phyloP scores from a whole-genome alignment of 1,284 basidiomycete genomes.

The Ustilago hordei region DNA sequence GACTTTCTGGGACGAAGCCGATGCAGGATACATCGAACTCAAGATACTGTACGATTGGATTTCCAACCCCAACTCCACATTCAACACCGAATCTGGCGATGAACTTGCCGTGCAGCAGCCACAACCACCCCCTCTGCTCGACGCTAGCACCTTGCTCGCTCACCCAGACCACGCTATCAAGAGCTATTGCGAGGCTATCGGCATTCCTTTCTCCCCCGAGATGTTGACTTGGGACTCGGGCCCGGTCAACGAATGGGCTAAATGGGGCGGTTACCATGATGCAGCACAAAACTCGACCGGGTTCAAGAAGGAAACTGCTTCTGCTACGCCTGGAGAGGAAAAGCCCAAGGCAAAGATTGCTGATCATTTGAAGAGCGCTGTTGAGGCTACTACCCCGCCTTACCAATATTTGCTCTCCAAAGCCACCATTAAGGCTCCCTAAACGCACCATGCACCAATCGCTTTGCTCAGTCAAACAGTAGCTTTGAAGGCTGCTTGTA shows the following conservation, averaged over 20 bases:
- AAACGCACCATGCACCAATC: neutral
- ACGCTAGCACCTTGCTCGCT: slow-evolving; percentile 56
- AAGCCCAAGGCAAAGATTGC: slow-evolving; percentile 49
- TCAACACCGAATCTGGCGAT: slow-evolving; percentile 52
- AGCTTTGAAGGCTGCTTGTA: neutral
- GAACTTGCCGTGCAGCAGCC: slow-evolving; percentile 46
- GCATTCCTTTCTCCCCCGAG: slow-evolving; percentile 56
- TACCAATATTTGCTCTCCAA: slow-evolving; percentile 52
- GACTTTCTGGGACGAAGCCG: slow-evolving; percentile 64
- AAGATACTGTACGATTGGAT: slow-evolving; percentile 65
- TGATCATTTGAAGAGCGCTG: slow-evolving; percentile 49
- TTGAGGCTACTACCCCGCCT: slow-evolving; percentile 34
- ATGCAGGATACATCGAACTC: slow-evolving; percentile 62
- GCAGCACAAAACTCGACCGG: slow-evolving; percentile 64
- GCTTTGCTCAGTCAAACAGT: neutral
- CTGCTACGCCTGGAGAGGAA: slow-evolving; percentile 16
- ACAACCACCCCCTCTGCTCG: slow-evolving; percentile 60
- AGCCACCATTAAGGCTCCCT: slow-evolving; percentile 41
- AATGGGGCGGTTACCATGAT: slow-evolving; percentile 66
- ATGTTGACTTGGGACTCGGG: slow-evolving; percentile 67
- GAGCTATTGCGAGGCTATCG: slow-evolving; percentile 58
- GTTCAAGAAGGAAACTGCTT: slow-evolving; percentile 53
- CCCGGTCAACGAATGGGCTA: slow-evolving; percentile 61
- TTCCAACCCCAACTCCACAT: slow-evolving; percentile 58
- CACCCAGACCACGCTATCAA: slow-evolving; percentile 58